phyloP scores from a whole-genome alignment of 2,329 filamentous ascomycete species.

The Apiospora pterosperma region DNA sequence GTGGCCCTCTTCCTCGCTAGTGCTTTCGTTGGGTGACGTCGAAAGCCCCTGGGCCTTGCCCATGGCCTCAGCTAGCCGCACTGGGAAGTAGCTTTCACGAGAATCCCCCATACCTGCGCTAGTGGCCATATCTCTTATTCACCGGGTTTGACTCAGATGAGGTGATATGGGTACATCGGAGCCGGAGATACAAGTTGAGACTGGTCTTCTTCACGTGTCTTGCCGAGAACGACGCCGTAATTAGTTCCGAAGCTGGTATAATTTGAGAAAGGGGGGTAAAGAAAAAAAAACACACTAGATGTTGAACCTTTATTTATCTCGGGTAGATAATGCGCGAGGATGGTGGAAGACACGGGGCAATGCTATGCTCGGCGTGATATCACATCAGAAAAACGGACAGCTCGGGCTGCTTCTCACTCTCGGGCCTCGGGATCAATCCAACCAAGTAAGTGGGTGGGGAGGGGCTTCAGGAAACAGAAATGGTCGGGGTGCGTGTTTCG shows the following conservation, averaged over 20 bases:
- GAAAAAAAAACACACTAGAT: neutral
- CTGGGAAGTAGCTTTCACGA: neutral
- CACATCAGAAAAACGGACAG: neutral
- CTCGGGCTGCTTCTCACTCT: neutral
- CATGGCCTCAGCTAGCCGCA: neutral
- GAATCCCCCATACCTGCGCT: neutral
- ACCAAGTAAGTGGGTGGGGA: neutral
- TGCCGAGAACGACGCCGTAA: neutral
- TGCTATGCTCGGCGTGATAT: neutral
- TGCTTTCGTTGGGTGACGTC: conserved; percentile 25
- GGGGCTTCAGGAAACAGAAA: neutral
- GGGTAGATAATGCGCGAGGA: neutral
- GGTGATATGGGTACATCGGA: neutral
- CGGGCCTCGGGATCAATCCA: neutral
- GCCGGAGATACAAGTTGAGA: neutral
- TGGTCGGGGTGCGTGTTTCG: neutral
- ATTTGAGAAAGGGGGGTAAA: neutral
- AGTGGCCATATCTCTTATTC: neutral
- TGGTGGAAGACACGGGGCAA: neutral
- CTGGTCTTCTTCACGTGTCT: neutral
- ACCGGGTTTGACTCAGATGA: neutral
- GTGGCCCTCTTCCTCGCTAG: conserved; percentile 43
- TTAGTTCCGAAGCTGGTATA: neutral
- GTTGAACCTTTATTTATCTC: neutral
- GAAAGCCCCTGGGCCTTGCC: neutral